Evolutionary conservation across 208 protist species (phyloP).

Genomic region (Trypanosoma boissoni): DNA sequence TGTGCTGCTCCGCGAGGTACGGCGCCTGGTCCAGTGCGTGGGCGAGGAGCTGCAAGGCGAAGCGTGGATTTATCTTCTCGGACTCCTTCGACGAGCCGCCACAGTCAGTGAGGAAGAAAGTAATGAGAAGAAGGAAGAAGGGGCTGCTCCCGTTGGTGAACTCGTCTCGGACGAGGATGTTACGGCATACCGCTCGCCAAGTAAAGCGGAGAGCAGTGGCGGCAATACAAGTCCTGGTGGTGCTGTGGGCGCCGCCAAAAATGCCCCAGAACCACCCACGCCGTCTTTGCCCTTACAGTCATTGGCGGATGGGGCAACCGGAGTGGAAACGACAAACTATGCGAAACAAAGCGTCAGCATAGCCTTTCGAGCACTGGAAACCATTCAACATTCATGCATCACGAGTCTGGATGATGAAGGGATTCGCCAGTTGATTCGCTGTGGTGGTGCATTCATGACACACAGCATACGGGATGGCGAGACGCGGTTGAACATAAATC

Average conservation of each 20-base stretch:
- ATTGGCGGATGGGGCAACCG: no score
- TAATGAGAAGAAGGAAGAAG: not conserved
- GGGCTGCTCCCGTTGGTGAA: not conserved
- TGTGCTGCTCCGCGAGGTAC: constrained; percentile 29
- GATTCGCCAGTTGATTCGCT: constrained; percentile 50
- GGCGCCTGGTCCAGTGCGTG: constrained; percentile 56
- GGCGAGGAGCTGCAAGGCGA: constrained; percentile 48
- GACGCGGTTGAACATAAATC: constrained; percentile 66
- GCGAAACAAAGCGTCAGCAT: constrained; percentile 33
- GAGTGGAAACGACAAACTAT: no score
- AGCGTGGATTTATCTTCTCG: constrained; percentile 48
- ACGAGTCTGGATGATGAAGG: constrained; percentile 45
- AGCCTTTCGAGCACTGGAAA: constrained; percentile 66
- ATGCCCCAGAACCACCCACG: not conserved
- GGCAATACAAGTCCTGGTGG: no score
- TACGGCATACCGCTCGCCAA: not conserved
- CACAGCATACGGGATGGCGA: constrained; percentile 34
- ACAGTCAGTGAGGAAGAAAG: not conserved
- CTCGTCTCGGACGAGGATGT: not conserved
- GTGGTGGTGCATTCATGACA: constrained; percentile 53
- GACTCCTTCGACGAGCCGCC: constrained; percentile 41
- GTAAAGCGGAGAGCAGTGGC: not conserved
- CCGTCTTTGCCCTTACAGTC: no score
- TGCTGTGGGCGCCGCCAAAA: no score
- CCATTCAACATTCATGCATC: constrained; percentile 75